Percentiles rank a stretch among this genome's conserved stretches.
These are phyloP conservation scores for Eremochloa ophiuroides DNA, from an alignment of 176 grass and related monocot species.

Conservation along the genomic window DNA sequence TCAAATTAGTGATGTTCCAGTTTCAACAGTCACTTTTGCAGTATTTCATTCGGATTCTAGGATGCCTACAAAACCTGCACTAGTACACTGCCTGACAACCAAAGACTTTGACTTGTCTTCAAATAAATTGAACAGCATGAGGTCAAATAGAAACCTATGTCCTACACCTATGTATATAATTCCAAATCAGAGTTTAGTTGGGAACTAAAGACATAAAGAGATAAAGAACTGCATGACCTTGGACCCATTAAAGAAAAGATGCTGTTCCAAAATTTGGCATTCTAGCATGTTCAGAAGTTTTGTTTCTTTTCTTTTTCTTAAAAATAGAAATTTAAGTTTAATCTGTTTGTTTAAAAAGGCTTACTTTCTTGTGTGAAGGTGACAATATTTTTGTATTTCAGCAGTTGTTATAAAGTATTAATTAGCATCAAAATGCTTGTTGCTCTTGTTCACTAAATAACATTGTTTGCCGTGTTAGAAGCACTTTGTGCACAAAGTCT, in stretches of 20 bases:
- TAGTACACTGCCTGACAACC: neutral
- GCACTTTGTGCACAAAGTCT: neutral
- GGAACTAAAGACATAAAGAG: neutral
- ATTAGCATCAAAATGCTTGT: neutral
- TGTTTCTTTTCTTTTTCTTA: neutral
- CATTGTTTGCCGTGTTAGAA: slow-evolving; percentile 19
- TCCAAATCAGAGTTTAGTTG: too few species aligned
- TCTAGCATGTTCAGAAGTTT: slow-evolving; percentile 2
- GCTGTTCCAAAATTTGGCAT: neutral
- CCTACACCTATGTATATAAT: neutral
- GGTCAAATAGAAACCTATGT: neutral
- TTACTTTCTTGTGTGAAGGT: neutral
- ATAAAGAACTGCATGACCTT: neutral
- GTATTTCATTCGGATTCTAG: slow-evolving; percentile 1
- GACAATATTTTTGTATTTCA: neutral
- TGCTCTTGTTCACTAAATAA: neutral
- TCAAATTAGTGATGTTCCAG: neutral
- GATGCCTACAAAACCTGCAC: slow-evolving; percentile 4
- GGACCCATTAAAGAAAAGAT: slow-evolving; percentile 13
- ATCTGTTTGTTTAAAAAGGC: neutral
- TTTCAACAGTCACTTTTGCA: neutral
- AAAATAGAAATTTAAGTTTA: neutral
- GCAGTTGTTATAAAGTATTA: neutral
- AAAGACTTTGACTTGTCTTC: slow-evolving; percentile 25
- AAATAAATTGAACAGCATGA: neutral